Base-by-base conservation (phyloP, 2,329 filamentous ascomycete species). In the Venturia nashicola region DNA sequence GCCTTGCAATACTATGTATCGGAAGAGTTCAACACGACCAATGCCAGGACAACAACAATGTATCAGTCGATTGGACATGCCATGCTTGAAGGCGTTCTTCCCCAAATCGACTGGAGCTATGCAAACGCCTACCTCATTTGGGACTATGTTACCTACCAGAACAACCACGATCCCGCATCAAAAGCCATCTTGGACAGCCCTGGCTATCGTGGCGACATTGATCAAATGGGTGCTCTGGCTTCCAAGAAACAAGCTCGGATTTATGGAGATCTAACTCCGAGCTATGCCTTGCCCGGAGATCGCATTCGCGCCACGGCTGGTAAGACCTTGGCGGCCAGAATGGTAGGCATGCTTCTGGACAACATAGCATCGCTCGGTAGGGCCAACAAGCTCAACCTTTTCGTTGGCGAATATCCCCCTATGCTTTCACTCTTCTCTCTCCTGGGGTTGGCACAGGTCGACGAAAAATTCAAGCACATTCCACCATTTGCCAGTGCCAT, bases 81-180 rank as follows among this genome's bases (percentile, higher is more conserved):
- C 11, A 74, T 78, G 60, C 73, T 85, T 23, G 70, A 74, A 2
- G 77, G 74, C 0, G 70, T 78, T 39, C 72, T 82, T 3, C 61
- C 61, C 7, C 61, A 59, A 34, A n/a, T 8, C 9, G 14, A 23
- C 7, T 80, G 78, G 61, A 76, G 76, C 63, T 84, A 83, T 69
- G 71, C 70, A 11, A 80, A 84, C 64, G 82, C 83, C 2, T 77
- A 79, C 66, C 69, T 75, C 14, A 81, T 86, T 65, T 82, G 78
- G 63, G 82, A 86, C 65, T 84, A 81, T 67, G 71, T 86, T 55
- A 76, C 78, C 40, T 85, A 85, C 70, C 75, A 78, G 46, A 77
- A 77, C 61, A 68, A 74, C 20, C 82, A 86, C 71, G 83, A 86
- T 67, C 68, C 69, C 11, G 78, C 74, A 6, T 72, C 78, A 27